Percentiles rank a stretch among this genome's conserved stretches.
These are phyloP conservation scores for Gossypium mustelinum DNA, from an alignment of 345 rosid species.

Conservation along the genomic window DNA sequence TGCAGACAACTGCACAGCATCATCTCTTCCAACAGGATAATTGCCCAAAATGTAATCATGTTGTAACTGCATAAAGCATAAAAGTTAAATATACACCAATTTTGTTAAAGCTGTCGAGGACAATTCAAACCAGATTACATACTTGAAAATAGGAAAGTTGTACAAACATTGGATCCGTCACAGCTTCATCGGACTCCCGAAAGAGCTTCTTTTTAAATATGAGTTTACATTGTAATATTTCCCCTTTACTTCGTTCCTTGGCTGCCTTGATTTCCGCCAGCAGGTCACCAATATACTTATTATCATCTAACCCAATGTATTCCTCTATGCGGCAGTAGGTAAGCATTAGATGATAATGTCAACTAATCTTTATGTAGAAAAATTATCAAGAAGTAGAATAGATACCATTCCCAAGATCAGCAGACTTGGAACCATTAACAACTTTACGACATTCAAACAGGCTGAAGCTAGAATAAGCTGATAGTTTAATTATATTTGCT, in stretches of 20 bases:
- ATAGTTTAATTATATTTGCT: constrained; percentile 83
- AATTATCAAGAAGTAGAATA: constrained; percentile 16
- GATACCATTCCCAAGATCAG: constrained; percentile 85
- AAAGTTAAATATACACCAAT: constrained; percentile 3
- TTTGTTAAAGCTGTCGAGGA: not conserved
- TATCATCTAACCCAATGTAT: constrained; percentile 90
- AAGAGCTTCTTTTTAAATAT: constrained; percentile 85
- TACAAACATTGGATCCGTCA: constrained; percentile 87
- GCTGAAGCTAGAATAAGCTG: constrained; percentile 92
- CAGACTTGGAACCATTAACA: constrained; percentile 84
- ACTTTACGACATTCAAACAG: constrained; percentile 92
- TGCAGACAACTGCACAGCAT: constrained; percentile 94
- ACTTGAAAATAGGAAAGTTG: constrained; percentile 97
- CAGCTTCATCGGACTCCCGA: constrained; percentile 97
- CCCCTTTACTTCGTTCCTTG: constrained; percentile 94
- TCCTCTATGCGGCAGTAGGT: constrained; percentile 59
- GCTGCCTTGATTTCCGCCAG: constrained; percentile 89
- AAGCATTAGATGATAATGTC: constrained; percentile 20
- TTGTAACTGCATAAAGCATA: constrained; percentile 66
- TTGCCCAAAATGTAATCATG: constrained; percentile 95
- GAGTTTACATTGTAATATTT: constrained; percentile 86
- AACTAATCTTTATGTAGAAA: constrained; percentile 7
- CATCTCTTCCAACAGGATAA: constrained; percentile 99
- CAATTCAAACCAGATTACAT: constrained; percentile 25
- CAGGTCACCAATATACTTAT: constrained; percentile 91